Base-by-base conservation (phyloP, 768 basidiomycete genomes). In the Hericium alpestre region DNA sequence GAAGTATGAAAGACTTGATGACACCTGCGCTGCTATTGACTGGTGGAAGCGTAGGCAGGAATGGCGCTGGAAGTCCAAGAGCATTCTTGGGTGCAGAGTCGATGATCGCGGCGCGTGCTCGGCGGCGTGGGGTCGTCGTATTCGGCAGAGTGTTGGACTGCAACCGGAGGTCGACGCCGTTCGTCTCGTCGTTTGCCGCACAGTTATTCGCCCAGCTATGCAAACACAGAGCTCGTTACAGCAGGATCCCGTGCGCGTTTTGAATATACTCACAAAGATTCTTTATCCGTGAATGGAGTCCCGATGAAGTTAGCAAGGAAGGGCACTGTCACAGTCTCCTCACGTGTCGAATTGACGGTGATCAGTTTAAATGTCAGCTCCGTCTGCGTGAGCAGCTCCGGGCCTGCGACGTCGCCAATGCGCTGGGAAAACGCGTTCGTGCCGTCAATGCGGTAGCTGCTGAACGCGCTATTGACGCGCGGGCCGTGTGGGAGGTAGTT, bases 401-500 rank as follows among this genome's bases (percentile, higher is more conserved):
- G 43, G 2, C 82, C 81, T 43, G 82, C 82, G 39, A 82, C 70
- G 59, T 75, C 74, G 13, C 77, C 83, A 51, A 85, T 62, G 11
- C 82, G 73, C 66, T 84, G 83, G 16, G 79, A 80, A 60, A 78
- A 81, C n/a, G 70, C 71, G 12, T 65, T 72, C 8, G 27, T 51
- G 43, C 10, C 16, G 4, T 46, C 43, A 16, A 51, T 25, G 16
- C 79, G 71, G 64, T 84, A 84, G 63, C 79, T 79, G 38, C 75
- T 79, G 68, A 82, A 79, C 2, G 78, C 82, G 40, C 77, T 79
- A 68, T 84, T 85, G 39, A 83, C 77, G 38, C 84, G 76, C 47
- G 84, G 73, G 27, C 79, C 79, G 59, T 82, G 81, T 63, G 83
- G 81, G 51, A 85, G 70, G 65, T 77, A 84, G 61, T 83, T 83